Percentiles rank a stretch among this genome's conserved stretches.
Evolutionary conservation across 2,329 filamentous ascomycete species (phyloP).

Genomic region (Aureobasidium sp.): DNA sequence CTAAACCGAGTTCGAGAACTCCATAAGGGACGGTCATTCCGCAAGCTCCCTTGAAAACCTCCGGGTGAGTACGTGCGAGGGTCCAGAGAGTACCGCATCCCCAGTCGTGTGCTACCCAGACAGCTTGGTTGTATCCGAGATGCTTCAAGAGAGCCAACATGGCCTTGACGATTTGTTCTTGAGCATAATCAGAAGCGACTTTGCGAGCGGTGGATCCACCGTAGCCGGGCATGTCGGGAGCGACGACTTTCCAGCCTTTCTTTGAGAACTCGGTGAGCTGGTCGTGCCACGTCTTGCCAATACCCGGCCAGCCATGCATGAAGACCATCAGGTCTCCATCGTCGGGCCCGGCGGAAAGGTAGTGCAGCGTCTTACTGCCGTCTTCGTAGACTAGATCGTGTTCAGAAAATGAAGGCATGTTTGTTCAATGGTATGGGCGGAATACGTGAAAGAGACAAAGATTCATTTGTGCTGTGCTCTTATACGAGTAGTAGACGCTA

Average conservation of each 20-base stretch:
- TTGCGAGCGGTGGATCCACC: constrained; percentile 28
- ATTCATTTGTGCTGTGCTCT: not conserved
- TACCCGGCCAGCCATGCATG: constrained; percentile 31
- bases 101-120: constrained; percentile 48
- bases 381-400: constrained; percentile 20
- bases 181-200: constrained; percentile 27
- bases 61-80: constrained; percentile 28
- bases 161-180: constrained; percentile 25
- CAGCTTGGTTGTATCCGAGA: constrained; percentile 32
- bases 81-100: constrained; percentile 29
- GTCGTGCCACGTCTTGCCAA: constrained; percentile 31
- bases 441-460: not conserved
- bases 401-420: constrained; percentile 20
- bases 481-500: not conserved
- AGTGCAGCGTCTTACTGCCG: constrained; percentile 23
- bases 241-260: constrained; percentile 23
- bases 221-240: constrained; percentile 33
- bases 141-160: constrained; percentile 35
- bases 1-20: constrained; percentile 36
- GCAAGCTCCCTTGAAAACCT: constrained; percentile 27
- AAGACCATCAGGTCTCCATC: constrained; percentile 26
- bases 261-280: constrained; percentile 29
- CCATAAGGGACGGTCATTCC: constrained; percentile 36
- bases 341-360: constrained; percentile 24
- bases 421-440: not conserved